Base-by-base conservation (phyloP, 257 asterid genomes). In the Ballota nigra region DNA sequence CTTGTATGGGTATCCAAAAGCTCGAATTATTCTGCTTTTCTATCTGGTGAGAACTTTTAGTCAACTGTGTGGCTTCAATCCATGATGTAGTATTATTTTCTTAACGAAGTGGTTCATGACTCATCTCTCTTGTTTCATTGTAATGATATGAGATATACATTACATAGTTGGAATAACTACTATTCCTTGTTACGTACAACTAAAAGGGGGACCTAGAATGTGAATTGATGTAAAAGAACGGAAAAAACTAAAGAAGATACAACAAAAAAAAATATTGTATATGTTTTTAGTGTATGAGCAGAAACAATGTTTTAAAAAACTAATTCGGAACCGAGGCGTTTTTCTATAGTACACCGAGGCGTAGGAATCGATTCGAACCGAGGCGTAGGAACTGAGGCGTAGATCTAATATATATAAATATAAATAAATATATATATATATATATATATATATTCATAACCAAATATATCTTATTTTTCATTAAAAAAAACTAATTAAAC, bases 1-100 rank as follows among this genome's bases (percentile, higher is more conserved):
- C 84, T 89, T 95, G 43, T 95, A 97, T 97, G 95, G 92, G 75
- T 92, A 92, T 87, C 99, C 99, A 56, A 85, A 84, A 72, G 99
- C 99, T 63, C 90, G 99, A 77, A 70, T 95, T 80, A 79, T 80
- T 86, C 86, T 95, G 75, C 88, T 95, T 74, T 90, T 87, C 78
- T 95, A 95, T 85, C 88, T 95, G 99, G 99, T 95, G 73, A 77
- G 96, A 76, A 64, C 55, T 45, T 16, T 58, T 66, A 13, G 33
- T 62, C 66, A n/a, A n/a, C n/a, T n/a, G 52, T 53, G 40, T 66
- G 64, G 57, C 61, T 77, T 58, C 19, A 45, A 41, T 34, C 63
- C 2, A 22, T 61, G n/a, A 22, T 69, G 22, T 4, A n/a, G n/a
- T n/a, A n/a, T n/a, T 51, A 13, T 67, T 45, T 34, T 64, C 40